phyloP scores from a whole-genome alignment of 257 asterid genomes.

The Lycium barbarum region DNA sequence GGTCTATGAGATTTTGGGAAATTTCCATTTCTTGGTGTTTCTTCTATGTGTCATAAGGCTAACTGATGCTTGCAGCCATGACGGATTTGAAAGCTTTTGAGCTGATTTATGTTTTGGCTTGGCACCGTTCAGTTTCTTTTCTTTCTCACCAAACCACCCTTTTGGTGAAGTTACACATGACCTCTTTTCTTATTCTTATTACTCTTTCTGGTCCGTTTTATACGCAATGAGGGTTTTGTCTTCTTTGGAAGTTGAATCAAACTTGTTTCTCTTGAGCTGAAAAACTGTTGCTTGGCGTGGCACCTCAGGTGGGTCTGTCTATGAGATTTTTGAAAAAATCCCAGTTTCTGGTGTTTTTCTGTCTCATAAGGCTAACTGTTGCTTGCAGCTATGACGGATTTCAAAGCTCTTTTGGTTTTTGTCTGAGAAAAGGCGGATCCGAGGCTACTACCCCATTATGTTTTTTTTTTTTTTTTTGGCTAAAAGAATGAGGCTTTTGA shows the following conservation, averaged over 20 bases:
- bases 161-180: neutral
- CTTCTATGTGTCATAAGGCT: neutral
- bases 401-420: neutral
- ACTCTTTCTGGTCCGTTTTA: neutral
- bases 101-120: neutral
- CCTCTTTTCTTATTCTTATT: neutral
- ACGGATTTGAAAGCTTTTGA: neutral
- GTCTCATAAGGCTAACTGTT: neutral
- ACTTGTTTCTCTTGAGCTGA: neutral
- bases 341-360: neutral
- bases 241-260: neutral
- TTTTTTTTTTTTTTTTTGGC: no score
- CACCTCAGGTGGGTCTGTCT: neutral
- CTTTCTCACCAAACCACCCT: neutral
- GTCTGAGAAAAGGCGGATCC: no score
- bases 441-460: no score
- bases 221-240: neutral
- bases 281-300: neutral
- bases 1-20: neutral
- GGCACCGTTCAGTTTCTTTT: neutral
- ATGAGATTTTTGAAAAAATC: neutral
- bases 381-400: neutral
- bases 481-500: neutral
- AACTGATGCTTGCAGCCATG: neutral
- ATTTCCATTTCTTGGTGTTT: neutral